These are phyloP conservation scores for Raddia guianensis DNA, from an alignment of 176 grass and related monocot genomes.

Conservation along the genomic window DNA sequence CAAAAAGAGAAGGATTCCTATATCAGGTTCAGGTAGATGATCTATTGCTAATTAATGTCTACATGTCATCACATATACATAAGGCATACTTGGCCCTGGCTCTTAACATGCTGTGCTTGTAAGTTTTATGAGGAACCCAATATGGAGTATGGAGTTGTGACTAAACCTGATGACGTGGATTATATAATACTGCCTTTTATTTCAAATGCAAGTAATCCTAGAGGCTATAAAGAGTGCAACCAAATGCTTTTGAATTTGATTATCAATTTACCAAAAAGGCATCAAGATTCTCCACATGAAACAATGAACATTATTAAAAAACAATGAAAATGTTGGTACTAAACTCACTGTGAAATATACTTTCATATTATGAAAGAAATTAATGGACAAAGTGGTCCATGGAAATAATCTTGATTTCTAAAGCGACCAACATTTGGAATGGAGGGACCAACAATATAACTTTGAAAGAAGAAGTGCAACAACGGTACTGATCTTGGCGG, in stretches of 20 bases:
- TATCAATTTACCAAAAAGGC: neutral
- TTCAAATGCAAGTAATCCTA: neutral
- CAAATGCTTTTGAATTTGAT: neutral
- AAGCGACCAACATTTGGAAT: too few relatives aligned
- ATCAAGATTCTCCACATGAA: neutral
- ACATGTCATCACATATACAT: neutral
- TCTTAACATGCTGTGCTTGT: neutral
- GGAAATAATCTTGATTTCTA: too few relatives aligned
- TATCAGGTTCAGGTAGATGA: conserved; percentile 31
- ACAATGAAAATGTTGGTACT: neutral
- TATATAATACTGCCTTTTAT: too few relatives aligned
- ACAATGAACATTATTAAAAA: neutral
- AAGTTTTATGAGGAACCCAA: conserved; percentile 21
- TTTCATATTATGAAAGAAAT: neutral
- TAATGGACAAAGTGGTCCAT: too few relatives aligned
- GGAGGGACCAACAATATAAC: neutral
- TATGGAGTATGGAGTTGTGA: neutral
- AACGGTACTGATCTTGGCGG: too few relatives aligned
- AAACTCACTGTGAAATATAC: neutral
- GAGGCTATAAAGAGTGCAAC: neutral
- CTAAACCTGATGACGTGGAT: conserved; percentile 14
- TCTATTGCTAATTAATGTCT: conserved; percentile 17
- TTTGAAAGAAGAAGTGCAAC: neutral
- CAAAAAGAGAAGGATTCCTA: neutral
- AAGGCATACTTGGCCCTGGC: neutral